These are phyloP conservation scores for Phytopythium sindhum DNA, from an alignment of 352 stramenopile species.

Conservation along the genomic window DNA sequence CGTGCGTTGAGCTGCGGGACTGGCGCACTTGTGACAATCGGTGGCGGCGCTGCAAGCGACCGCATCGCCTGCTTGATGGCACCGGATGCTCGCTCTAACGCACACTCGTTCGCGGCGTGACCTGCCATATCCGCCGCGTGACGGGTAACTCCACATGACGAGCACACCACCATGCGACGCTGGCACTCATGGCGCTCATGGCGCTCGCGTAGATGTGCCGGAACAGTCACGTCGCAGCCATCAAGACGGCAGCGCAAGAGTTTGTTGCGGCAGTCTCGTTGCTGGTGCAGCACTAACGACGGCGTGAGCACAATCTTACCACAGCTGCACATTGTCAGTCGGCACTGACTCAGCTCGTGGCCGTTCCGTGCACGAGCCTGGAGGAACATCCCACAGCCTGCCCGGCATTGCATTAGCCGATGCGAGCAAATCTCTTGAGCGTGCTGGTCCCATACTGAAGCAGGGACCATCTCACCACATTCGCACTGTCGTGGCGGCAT, in stretches of 20 bases:
- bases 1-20: constrained; percentile 14
- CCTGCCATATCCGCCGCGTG: constrained; percentile 40
- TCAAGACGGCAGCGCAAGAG: constrained; percentile 35
- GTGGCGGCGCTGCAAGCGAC: constrained; percentile 14
- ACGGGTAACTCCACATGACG: constrained; percentile 28
- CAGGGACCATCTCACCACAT: constrained; percentile 34
- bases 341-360: constrained; percentile 68
- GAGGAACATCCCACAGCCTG: constrained; percentile 45
- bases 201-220: constrained; percentile 29
- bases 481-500: constrained; percentile 26
- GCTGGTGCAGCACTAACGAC: constrained; percentile 49
- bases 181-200: constrained; percentile 57
- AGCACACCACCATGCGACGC: constrained; percentile 32
- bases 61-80: constrained; percentile 21
- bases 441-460: constrained; percentile 29
- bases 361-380: constrained; percentile 48
- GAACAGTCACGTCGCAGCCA: constrained; percentile 30
- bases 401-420: constrained; percentile 43
- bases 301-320: constrained; percentile 63
- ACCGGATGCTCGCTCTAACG: constrained; percentile 23
- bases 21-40: not conserved
- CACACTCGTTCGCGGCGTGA: constrained; percentile 41
- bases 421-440: constrained; percentile 30
- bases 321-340: constrained; percentile 58
- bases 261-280: constrained; percentile 45